Conservation (phyloP, 23 red algal genomes). For the Chondrus crispus region DNA sequence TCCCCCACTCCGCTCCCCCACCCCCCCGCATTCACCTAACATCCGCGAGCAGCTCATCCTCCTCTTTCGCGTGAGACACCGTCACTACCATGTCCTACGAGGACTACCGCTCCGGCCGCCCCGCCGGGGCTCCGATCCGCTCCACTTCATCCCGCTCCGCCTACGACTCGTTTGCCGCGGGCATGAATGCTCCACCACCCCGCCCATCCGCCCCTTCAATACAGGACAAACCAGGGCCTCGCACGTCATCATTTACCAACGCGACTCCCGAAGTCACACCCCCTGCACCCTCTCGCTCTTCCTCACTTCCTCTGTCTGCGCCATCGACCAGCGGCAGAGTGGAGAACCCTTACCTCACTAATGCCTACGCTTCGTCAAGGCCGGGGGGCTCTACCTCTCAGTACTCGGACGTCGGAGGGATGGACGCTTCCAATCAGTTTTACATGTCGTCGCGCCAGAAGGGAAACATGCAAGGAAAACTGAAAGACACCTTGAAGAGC, state of each 20-base stretch:
- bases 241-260: not conserved
- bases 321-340: constrained; percentile 7
- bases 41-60: no score
- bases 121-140: not conserved
- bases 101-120: constrained; percentile 65
- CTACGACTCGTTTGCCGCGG: constrained; percentile 36
- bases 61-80: no score
- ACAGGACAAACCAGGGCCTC: not conserved
- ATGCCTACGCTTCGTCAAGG: constrained; percentile 58
- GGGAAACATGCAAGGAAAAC: constrained; percentile 53
- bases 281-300: not conserved
- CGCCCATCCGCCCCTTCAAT: not conserved
- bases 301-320: not conserved
- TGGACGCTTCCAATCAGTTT: not conserved
- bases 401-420: not conserved
- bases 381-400: not conserved
- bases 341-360: constrained; percentile 60
- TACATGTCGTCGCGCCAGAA: not conserved
- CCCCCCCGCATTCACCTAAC: not conserved
- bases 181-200: constrained; percentile 1
- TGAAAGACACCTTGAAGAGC: constrained; percentile 59
- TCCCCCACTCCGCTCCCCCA: not conserved
- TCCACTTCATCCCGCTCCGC: not conserved
- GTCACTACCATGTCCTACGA: constrained; percentile 58
- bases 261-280: not conserved